Conservation (phyloP, 352 stramenopile genomes). For the Pythium insidiosum region DNA sequence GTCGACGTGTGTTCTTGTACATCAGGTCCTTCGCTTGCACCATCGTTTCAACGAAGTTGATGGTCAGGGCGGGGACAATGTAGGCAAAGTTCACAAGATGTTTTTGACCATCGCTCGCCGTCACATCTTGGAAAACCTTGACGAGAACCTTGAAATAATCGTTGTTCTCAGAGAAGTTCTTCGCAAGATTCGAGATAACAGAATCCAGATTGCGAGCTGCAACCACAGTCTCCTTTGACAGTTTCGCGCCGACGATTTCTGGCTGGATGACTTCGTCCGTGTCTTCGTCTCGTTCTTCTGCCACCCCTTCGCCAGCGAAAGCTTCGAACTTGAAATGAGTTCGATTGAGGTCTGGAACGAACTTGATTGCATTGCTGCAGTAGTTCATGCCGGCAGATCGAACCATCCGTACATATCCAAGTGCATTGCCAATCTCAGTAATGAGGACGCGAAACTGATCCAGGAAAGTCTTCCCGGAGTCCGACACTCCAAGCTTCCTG, state of each 20-base stretch:
- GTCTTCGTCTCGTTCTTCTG: conserved; percentile 55
- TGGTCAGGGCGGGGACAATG: conserved; percentile 83
- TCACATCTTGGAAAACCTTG: conserved; percentile 86
- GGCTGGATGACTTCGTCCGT: conserved; percentile 31
- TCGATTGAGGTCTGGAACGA: conserved; percentile 87
- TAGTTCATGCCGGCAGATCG: conserved; percentile 89
- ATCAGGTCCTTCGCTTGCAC: conserved; percentile 92
- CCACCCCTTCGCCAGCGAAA: conserved; percentile 49
- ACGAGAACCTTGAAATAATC: conserved; percentile 92
- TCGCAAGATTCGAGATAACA: conserved; percentile 78
- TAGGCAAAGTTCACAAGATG: conserved; percentile 91
- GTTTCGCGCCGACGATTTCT: conserved; percentile 45
- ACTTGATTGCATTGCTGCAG: conserved; percentile 90
- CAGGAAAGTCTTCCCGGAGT: conserved; percentile 83
- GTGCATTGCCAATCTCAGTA: conserved; percentile 90
- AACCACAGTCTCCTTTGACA: conserved; percentile 74
- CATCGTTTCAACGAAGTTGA: conserved; percentile 87
- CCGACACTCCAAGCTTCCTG: conserved; percentile 76
- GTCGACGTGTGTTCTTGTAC: conserved; percentile 91
- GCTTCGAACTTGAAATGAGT: conserved; percentile 79
- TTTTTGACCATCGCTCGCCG: conserved; percentile 80
- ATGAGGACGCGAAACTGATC: conserved; percentile 89
- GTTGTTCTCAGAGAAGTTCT: conserved; percentile 90
- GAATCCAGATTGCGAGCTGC: conserved; percentile 83
- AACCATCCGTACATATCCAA: conserved; percentile 93